Conservation (phyloP, 106 monocot genomes). For the Vanilla planifolia region DNA sequence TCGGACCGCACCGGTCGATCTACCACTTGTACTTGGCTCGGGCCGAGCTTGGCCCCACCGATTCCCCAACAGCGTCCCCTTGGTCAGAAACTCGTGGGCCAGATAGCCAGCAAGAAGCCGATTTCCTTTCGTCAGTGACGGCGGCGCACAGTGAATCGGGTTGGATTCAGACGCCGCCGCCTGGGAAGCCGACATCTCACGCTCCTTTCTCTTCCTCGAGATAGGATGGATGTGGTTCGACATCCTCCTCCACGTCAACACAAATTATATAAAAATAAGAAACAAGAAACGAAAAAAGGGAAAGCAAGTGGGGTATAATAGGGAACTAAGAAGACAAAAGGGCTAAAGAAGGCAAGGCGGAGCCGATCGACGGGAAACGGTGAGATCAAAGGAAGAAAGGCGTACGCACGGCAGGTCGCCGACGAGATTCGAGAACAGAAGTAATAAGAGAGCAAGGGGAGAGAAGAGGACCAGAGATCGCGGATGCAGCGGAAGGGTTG, state of each 20-base stretch:
- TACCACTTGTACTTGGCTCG: neutral
- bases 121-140: constrained; percentile 17
- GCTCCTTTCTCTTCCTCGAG: constrained; percentile 60
- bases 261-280: neutral
- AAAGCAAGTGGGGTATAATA: neutral
- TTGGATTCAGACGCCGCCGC: neutral
- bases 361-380: neutral
- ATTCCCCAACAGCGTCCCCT: constrained; percentile 31
- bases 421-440: no score
- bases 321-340: no score
- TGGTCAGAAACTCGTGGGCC: constrained; percentile 55
- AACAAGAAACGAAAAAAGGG: neutral
- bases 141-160: constrained; percentile 1
- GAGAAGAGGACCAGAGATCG: no score
- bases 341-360: neutral
- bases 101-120: constrained; percentile 45
- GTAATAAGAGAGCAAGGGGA: no score
- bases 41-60: neutral
- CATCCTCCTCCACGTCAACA: constrained; percentile 30
- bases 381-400: neutral
- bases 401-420: no score
- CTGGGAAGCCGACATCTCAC: no score
- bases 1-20: neutral
- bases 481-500: neutral
- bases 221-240: constrained; percentile 22